These are phyloP conservation scores for Tricholoma matsutake DNA, from an alignment of 768 basidiomycete species.

Conservation along the genomic window DNA sequence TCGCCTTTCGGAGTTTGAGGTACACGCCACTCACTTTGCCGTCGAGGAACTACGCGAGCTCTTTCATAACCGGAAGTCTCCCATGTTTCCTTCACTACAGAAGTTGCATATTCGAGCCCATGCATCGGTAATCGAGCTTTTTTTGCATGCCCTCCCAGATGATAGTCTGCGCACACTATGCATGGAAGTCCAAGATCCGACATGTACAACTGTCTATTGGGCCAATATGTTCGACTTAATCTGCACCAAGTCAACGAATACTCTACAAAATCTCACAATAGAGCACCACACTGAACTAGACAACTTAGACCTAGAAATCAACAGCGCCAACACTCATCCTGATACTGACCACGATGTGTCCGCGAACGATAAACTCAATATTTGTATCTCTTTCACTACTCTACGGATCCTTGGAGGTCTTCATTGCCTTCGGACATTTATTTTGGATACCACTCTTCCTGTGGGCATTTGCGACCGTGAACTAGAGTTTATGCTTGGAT, in stretches of 20 bases:
- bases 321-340: slow-evolving; percentile 11
- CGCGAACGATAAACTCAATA: slow-evolving; percentile 10
- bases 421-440: slow-evolving; percentile 30
- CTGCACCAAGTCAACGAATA: slow-evolving; percentile 22
- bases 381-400: slow-evolving; percentile 27
- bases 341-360: slow-evolving; percentile 2
- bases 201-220: slow-evolving; percentile 29
- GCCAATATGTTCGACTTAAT: slow-evolving; percentile 31
- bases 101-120: slow-evolving; percentile 40
- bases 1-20: slow-evolving; percentile 36
- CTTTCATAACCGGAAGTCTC: slow-evolving; percentile 3
- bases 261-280: slow-evolving; percentile 36
- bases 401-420: slow-evolving; percentile 35
- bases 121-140: slow-evolving; percentile 27
- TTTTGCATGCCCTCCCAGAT: slow-evolving; percentile 32
- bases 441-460: slow-evolving; percentile 39
- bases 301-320: slow-evolving; percentile 26
- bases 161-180: slow-evolving; percentile 33
- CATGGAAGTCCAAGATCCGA: slow-evolving; percentile 34
- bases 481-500: slow-evolving; percentile 34
- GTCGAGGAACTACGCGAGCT: slow-evolving; percentile 19
- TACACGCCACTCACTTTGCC: slow-evolving; percentile 41
- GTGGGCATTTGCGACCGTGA: slow-evolving; percentile 36
- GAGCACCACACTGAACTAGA: slow-evolving; percentile 41
- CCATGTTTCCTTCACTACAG: slow-evolving; percentile 34